phyloP scores from a whole-genome alignment of 768 basidiomycete genomes.

The Trametes cubensis region DNA sequence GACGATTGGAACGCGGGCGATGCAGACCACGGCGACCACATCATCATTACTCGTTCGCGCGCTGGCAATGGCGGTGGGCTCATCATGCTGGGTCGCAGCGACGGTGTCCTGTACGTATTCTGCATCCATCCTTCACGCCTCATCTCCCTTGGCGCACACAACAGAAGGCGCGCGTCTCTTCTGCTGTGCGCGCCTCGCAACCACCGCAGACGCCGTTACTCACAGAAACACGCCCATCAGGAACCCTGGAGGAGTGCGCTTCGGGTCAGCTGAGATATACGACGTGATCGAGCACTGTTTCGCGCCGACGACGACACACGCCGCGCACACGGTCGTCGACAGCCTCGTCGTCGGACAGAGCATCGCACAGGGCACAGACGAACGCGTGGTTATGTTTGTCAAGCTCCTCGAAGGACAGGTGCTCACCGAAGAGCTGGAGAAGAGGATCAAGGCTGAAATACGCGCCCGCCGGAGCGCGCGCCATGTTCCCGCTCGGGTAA shows the following conservation, averaged over 20 bases:
- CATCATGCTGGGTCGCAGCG: conserved; percentile 80
- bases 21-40: conserved; percentile 74
- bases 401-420: conserved; percentile 55
- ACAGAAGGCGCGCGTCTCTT: no score
- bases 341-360: conserved; percentile 73
- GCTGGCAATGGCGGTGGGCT: conserved; percentile 76
- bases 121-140: not conserved
- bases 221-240: conserved; percentile 37
- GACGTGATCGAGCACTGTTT: conserved; percentile 74
- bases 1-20: no score
- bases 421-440: conserved; percentile 55
- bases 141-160: conserved; percentile 4
- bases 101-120: conserved; percentile 70
- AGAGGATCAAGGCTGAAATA: conserved; percentile 62
- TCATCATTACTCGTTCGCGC: conserved; percentile 66
- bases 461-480: conserved; percentile 66
- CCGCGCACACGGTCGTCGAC: conserved; percentile 53
- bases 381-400: conserved; percentile 76
- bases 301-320: conserved; percentile 43
- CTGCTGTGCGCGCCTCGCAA: conserved; percentile 2
- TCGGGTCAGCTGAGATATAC: conserved; percentile 81
- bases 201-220: conserved; percentile 9
- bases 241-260: conserved; percentile 83
- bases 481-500: conserved; percentile 75
- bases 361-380: conserved; percentile 65